A percentile compares a stretch with the other conserved stretches of the same genome.
These are phyloP conservation scores for Sporothrix phasma DNA, from an alignment of 2,329 filamentous ascomycete genomes.

Conservation along the genomic window DNA sequence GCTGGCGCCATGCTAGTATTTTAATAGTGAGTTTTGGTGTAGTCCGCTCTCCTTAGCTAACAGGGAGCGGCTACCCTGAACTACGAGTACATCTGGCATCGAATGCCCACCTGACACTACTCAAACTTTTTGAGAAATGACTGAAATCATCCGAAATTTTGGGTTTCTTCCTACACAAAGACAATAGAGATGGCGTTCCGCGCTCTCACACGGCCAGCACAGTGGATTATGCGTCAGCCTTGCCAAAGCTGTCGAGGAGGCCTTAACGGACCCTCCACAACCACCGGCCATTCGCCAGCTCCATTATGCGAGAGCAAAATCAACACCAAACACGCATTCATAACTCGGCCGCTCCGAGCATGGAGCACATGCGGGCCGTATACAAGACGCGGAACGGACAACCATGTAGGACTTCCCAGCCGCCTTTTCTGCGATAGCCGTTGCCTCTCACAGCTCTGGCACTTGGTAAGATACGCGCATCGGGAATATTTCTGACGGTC, in stretches of 20 bases:
- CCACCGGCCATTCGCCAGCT: conserved; percentile 18
- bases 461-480: neutral
- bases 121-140: neutral
- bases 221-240: neutral
- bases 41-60: too few relatives aligned
- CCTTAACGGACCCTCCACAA: neutral
- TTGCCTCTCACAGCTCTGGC: neutral
- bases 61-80: too few relatives aligned
- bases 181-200: conserved; percentile 12
- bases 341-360: conserved; percentile 34
- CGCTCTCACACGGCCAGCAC: neutral
- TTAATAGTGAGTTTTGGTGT: too few relatives aligned
- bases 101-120: conserved; percentile 4
- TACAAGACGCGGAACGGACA: conserved; percentile 60
- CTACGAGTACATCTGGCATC: too few relatives aligned
- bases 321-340: neutral
- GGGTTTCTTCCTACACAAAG: neutral
- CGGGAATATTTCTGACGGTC: neutral
- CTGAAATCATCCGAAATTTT: neutral
- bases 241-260: conserved; percentile 10
- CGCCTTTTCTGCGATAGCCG: neutral
- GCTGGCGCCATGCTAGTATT: too few relatives aligned
- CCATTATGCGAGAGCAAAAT: conserved; percentile 19
- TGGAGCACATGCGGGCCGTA: conserved; percentile 54
- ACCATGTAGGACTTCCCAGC: conserved; percentile 40